Percentiles rank a stretch among this genome's conserved stretches.
phyloP scores from a whole-genome alignment of 768 basidiomycete species.

The Pholiota microspora region DNA sequence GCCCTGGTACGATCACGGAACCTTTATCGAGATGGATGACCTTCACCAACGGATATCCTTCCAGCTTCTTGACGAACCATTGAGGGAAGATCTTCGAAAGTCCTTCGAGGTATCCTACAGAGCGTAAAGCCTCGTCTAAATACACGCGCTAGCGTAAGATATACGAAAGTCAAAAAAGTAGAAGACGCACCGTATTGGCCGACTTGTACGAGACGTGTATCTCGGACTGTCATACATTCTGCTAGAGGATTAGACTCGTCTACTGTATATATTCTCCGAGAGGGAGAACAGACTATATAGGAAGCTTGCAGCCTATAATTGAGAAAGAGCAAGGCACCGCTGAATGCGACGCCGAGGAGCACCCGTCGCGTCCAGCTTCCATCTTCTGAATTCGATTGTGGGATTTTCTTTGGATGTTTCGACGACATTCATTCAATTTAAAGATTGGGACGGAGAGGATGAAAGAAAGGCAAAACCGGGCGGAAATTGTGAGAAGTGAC shows the following conservation, averaged over 20 bases:
- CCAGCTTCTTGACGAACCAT: conserved; percentile 4
- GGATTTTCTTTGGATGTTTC: not conserved
- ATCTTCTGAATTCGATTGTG: not conserved
- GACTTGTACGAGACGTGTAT: conserved; percentile 42
- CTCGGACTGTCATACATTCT: conserved; percentile 59
- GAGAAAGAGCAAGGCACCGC: conserved; percentile 7
- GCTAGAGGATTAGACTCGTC: conserved; percentile 48
- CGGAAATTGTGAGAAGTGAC: too few species aligned
- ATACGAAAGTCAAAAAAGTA: too few species aligned
- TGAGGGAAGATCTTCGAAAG: conserved; percentile 3
- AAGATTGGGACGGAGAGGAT: not conserved
- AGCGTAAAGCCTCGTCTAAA: conserved; percentile 10
- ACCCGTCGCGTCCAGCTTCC: not conserved
- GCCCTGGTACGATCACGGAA: conserved; percentile 58
- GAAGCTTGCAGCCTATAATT: conserved; percentile 7
- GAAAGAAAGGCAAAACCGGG: not conserved
- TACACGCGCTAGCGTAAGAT: not conserved
- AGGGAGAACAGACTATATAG: conserved; percentile 60
- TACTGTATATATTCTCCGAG: conserved; percentile 66
- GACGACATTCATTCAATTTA: not conserved
- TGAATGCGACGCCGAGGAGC: conserved; percentile 11
- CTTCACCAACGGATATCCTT: not conserved
- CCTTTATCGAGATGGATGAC: conserved; percentile 13
- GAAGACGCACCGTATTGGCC: conserved; percentile 47
- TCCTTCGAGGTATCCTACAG: not conserved